phyloP scores from a whole-genome alignment of 257 asterid genomes.

The Lantana camara region DNA sequence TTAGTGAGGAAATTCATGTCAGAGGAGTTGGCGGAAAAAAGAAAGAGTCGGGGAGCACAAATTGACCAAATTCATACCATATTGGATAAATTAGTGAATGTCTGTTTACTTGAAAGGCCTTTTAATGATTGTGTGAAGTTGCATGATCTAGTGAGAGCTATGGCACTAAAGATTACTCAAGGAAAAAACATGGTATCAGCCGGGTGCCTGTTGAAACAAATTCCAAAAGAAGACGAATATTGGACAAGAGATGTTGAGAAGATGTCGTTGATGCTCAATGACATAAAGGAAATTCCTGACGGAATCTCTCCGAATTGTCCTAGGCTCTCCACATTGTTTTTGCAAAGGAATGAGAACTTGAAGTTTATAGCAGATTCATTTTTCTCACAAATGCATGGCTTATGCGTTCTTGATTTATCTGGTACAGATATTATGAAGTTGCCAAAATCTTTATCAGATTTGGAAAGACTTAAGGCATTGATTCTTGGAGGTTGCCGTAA shows the following conservation, averaged over 20 bases:
- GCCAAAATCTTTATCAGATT: not conserved
- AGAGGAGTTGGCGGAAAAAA: slow-evolving; percentile 20
- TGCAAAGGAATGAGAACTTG: no score
- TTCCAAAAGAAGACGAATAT: no score
- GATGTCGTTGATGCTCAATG: no score
- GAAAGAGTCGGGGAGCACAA: not conserved
- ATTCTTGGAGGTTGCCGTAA: not conserved
- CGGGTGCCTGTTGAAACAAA: not conserved
- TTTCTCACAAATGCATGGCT: no score
- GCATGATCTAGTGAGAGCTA: slow-evolving; percentile 2
- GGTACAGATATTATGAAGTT: not conserved
- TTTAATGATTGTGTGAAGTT: slow-evolving; percentile 18
- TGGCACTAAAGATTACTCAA: slow-evolving; percentile 9
- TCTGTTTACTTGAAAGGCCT: slow-evolving; percentile 21
- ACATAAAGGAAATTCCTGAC: no score
- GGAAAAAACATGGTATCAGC: not conserved
- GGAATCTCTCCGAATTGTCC: no score
- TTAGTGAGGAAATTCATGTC: no score
- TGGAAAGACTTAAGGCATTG: not conserved
- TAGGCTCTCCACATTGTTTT: no score
- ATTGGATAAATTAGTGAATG: slow-evolving; percentile 22
- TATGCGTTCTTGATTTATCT: not conserved
- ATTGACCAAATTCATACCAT: slow-evolving; percentile 27
- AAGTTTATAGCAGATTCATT: no score
- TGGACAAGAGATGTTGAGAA: no score